phyloP scores from a whole-genome alignment of 1,284 basidiomycete species.

The Puccinia coronata region DNA sequence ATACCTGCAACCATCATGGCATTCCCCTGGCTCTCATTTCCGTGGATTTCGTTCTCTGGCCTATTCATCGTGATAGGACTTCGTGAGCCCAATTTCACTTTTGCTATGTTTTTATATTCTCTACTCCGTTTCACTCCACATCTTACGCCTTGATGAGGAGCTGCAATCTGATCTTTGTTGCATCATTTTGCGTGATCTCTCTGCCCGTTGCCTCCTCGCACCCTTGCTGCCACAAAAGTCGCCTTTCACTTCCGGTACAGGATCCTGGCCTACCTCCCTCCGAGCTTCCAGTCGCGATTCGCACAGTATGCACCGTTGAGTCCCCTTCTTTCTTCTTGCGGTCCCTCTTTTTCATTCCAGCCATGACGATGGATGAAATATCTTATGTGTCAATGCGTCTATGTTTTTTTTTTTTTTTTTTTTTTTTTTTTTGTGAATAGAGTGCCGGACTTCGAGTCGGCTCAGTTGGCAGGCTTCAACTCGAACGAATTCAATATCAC shows the following conservation, averaged over 20 bases:
- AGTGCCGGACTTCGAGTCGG: slow-evolving; percentile 37
- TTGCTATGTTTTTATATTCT: background rate
- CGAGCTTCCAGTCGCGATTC: slow-evolving; percentile 21
- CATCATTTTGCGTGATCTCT: too few relatives aligned
- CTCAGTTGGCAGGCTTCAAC: slow-evolving; percentile 16
- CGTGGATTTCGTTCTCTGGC: slow-evolving; percentile 12
- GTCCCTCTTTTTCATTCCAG: too few relatives aligned
- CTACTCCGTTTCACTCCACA: too few relatives aligned
- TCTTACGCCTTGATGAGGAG: too few relatives aligned
- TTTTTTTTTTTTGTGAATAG: background rate
- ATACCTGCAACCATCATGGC: background rate
- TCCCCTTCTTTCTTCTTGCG: too few relatives aligned
- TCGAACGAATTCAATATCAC: slow-evolving; percentile 29
- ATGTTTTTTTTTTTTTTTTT: background rate
- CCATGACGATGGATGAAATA: too few relatives aligned
- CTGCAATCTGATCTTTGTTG: too few relatives aligned
- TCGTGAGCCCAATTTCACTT: background rate
- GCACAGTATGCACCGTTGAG: slow-evolving; percentile 30
- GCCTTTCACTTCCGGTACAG: slow-evolving; percentile 21
- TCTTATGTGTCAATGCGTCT: background rate
- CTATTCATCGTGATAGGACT: background rate
- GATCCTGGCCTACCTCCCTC: slow-evolving; percentile 20
- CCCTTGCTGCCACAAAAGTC: background rate
- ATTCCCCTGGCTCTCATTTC: slow-evolving; percentile 24
- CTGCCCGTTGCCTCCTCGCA: too few relatives aligned